A percentile compares a stretch with the other conserved stretches of the same genome.
Evolutionary conservation across 163 green algal species (phyloP).

Genomic region (Scenedesmus sp.): DNA sequence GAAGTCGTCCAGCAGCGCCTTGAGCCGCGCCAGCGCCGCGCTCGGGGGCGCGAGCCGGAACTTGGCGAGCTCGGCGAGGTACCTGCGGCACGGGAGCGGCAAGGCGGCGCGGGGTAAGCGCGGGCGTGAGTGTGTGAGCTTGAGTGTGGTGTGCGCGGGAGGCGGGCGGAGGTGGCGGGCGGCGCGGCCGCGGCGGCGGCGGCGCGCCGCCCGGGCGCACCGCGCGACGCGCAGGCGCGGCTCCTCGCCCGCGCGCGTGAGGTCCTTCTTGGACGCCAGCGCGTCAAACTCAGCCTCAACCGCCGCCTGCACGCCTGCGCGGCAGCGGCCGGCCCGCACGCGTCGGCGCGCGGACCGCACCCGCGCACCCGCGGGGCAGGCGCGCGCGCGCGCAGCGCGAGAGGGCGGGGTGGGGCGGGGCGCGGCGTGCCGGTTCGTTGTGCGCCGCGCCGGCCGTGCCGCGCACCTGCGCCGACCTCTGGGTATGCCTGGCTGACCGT

Average conservation of each 20-base stretch:
- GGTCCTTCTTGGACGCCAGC: constrained; percentile 27
- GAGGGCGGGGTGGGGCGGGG: no score
- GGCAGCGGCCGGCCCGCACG: background rate
- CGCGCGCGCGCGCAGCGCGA: no score
- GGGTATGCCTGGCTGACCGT: constrained; percentile 78
- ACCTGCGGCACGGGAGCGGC: constrained; percentile 55
- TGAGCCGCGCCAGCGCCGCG: constrained; percentile 30
- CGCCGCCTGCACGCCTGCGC: constrained; percentile 33
- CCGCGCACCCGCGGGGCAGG: no score
- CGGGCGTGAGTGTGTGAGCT: no score
- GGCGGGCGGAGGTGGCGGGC: no score
- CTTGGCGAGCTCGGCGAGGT: constrained; percentile 91
- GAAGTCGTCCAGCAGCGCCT: constrained; percentile 87
- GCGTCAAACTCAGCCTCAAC: constrained; percentile 47
- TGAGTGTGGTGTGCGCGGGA: no score
- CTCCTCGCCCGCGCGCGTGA: constrained; percentile 25
- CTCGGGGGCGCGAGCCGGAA: constrained; percentile 64
- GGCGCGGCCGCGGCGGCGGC: no score
- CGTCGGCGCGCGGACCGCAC: no score
- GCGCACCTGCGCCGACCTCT: constrained; percentile 70
- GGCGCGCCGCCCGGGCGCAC: no score
- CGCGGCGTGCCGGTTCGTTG: no score
- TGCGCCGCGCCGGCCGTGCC: no score
- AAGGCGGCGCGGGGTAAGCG: no score
- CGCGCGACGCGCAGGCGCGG: constrained; percentile 31